phyloP scores from a whole-genome alignment of 108 stramenopile genomes.

The Nitzschia sp. region DNA sequence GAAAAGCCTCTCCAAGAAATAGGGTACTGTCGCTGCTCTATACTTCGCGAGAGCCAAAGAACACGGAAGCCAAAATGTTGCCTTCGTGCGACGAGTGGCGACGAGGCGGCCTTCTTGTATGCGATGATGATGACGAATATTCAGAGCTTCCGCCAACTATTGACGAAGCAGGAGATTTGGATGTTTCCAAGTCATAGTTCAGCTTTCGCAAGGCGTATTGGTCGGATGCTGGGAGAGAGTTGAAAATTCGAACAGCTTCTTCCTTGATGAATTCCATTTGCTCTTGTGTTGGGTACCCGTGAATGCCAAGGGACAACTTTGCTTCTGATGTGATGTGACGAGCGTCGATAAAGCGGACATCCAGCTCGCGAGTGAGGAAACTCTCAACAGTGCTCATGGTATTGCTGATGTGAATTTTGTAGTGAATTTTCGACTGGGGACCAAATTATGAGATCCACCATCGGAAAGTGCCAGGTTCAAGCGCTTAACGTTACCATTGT shows the following conservation, averaged over 20 bases:
- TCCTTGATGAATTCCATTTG: not conserved
- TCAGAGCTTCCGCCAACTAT: too few relatives aligned
- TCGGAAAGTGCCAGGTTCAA: too few relatives aligned
- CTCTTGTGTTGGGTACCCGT: slow-evolving; percentile 1
- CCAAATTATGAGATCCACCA: too few relatives aligned
- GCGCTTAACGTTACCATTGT: too few relatives aligned
- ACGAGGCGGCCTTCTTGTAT: too few relatives aligned
- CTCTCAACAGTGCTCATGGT: slow-evolving; percentile 1
- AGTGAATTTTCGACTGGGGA: too few relatives aligned
- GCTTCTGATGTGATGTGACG: slow-evolving; percentile 6
- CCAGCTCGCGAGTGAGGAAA: slow-evolving; percentile 10
- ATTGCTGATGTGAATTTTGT: too few relatives aligned
- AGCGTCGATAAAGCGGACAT: slow-evolving; percentile 12
- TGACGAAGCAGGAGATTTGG: not conserved
- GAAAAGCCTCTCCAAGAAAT: too few relatives aligned
- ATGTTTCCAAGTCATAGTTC: not conserved
- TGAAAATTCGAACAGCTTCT: slow-evolving; percentile 17
- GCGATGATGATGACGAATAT: too few relatives aligned
- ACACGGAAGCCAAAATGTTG: not conserved
- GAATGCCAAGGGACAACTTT: not conserved
- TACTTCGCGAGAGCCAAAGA: not conserved
- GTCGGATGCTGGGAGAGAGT: not conserved
- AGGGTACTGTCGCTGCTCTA: too few relatives aligned
- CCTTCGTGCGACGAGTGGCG: not conserved
- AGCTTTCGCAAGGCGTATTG: not conserved